Evolutionary conservation across 352 stramenopile genomes (phyloP).

Genomic region (Globisporangium canariense): DNA sequence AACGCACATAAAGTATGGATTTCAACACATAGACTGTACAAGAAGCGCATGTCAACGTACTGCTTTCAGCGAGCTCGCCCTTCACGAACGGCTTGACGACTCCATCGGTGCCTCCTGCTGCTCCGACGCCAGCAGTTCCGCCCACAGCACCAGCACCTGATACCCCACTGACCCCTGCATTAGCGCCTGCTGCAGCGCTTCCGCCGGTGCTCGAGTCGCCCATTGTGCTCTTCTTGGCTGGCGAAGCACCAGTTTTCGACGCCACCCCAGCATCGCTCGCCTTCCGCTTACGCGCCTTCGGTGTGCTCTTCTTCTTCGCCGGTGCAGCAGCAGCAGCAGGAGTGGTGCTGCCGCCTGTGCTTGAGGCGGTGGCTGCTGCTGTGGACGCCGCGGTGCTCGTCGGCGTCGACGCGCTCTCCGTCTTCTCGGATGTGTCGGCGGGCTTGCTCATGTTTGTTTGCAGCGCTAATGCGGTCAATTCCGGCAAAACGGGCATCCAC

Average conservation of each 20-base stretch:
- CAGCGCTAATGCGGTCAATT: too few species aligned
- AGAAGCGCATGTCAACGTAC: conserved; percentile 35
- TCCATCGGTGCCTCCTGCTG: conserved; percentile 8
- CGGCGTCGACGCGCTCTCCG: conserved; percentile 2
- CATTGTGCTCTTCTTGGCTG: conserved; percentile 32
- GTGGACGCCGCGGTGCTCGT: background rate
- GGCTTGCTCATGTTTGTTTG: conserved; percentile 33
- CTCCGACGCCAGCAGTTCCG: conserved; percentile 14
- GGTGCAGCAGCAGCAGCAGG: conserved; percentile 5
- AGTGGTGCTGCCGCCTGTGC: conserved; percentile 7
- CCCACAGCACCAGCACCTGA: conserved; percentile 12
- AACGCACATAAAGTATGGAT: background rate
- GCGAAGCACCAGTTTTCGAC: conserved; percentile 29
- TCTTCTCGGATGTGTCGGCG: conserved; percentile 9
- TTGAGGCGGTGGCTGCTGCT: background rate
- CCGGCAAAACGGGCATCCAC: too few species aligned
- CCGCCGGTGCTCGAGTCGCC: conserved; percentile 11
- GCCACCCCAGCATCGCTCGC: conserved; percentile 45
- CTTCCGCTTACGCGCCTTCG: conserved; percentile 77
- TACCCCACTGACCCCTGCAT: conserved; percentile 1
- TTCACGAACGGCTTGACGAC: conserved; percentile 73
- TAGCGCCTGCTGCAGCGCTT: background rate
- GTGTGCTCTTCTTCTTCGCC: conserved; percentile 68
- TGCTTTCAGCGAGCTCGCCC: conserved; percentile 77
- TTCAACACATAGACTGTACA: background rate